Evolutionary conservation across 176 grass and related monocot species (phyloP).

Genomic region (Saccharum spontaneum): DNA sequence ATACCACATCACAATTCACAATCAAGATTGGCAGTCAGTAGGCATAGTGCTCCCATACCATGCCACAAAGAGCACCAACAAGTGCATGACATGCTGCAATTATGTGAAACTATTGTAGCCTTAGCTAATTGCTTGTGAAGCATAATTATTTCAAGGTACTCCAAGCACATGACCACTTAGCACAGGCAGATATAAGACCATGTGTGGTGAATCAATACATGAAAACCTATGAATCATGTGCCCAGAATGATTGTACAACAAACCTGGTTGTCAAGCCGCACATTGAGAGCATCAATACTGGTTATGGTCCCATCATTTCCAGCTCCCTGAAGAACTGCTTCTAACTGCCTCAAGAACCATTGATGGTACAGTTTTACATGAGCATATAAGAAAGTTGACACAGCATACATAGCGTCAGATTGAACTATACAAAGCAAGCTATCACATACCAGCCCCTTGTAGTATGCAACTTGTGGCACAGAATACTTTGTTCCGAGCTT

Average conservation of each 20-base stretch:
- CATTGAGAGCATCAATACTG: neutral
- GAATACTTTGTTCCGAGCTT: constrained; percentile 91
- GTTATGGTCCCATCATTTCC: neutral
- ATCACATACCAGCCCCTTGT: constrained; percentile 81
- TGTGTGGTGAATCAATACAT: neutral
- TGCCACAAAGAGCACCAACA: constrained; percentile 5
- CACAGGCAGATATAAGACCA: neutral
- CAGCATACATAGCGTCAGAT: neutral
- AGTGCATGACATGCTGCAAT: neutral
- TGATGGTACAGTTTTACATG: neutral
- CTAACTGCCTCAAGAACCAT: neutral
- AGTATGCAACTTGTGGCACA: constrained; percentile 83
- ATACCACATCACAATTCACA: constrained; percentile 2
- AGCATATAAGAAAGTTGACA: neutral
- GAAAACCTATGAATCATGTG: neutral
- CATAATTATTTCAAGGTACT: constrained; percentile 5
- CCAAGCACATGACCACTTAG: neutral
- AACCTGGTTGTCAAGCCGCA: neutral
- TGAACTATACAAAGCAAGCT: constrained; percentile 8
- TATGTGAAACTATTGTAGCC: neutral
- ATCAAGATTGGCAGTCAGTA: constrained; percentile 13
- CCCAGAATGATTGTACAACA: neutral
- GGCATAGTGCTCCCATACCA: neutral
- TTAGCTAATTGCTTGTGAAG: neutral
- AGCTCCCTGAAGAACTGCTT: neutral